phyloP scores from a whole-genome alignment of 148 eudicot species.

The Simmondsia chinensis region DNA sequence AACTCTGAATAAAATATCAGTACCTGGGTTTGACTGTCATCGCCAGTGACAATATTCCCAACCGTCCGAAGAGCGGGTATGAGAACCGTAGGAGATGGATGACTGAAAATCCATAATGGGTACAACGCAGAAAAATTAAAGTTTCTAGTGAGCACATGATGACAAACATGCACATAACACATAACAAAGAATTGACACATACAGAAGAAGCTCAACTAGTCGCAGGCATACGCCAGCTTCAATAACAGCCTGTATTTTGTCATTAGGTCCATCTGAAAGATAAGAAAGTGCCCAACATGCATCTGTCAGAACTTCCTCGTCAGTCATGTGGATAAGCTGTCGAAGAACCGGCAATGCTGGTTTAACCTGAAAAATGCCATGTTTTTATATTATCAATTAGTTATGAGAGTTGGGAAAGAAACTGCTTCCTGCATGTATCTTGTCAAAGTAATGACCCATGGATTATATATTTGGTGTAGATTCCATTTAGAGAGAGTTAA shows the following conservation, averaged over 20 bases:
- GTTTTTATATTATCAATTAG: too few relatives aligned
- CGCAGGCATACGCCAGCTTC: slow-evolving; percentile 83
- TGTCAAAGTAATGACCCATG: too few relatives aligned
- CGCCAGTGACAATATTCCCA: slow-evolving; percentile 44
- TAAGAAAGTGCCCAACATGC: slow-evolving; percentile 97
- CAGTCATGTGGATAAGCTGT: slow-evolving; percentile 62
- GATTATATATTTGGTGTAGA: too few relatives aligned
- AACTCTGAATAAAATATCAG: not conserved
- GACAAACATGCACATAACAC: not conserved
- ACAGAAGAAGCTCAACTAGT: slow-evolving; percentile 81
- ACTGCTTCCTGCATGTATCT: too few relatives aligned
- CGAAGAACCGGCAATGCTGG: slow-evolving; percentile 78
- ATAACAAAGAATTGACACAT: slow-evolving; percentile 14
- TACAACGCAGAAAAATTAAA: not conserved
- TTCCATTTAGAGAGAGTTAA: too few relatives aligned
- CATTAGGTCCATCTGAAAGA: slow-evolving; percentile 93
- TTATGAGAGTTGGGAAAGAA: too few relatives aligned
- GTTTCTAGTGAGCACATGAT: too few relatives aligned
- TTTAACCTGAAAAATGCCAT: slow-evolving; percentile 39
- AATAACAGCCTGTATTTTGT: slow-evolving; percentile 92
- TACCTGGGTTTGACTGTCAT: slow-evolving; percentile 50
- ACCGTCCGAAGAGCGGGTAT: slow-evolving; percentile 49
- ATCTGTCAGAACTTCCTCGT: slow-evolving; percentile 91
- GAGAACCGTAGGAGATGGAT: slow-evolving; percentile 43
- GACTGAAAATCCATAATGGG: slow-evolving; percentile 15